Conservation (phyloP, 225 moss, liverwort and hornwort genomes). For the Polytrichum commune region DNA sequence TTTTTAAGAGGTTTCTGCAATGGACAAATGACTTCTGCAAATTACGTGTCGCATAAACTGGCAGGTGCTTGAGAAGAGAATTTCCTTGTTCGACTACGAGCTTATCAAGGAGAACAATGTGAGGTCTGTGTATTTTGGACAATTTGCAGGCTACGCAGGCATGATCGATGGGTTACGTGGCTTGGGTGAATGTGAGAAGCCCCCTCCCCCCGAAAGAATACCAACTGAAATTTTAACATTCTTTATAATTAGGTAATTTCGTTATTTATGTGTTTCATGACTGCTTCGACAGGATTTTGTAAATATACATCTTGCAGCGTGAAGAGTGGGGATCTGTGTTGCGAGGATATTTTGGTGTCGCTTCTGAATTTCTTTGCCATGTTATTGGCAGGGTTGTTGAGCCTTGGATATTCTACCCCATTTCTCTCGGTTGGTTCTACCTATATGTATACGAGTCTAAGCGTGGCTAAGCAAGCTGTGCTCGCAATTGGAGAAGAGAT, state of each 20-base stretch:
- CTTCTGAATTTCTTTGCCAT: background rate
- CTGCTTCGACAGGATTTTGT: no score
- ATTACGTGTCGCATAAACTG: no score
- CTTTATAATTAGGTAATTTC: background rate
- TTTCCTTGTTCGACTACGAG: conserved; percentile 89
- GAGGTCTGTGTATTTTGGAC: conserved; percentile 87
- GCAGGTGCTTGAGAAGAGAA: conserved; percentile 68
- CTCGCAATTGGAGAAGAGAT: conserved; percentile 89
- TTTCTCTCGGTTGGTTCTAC: conserved; percentile 86
- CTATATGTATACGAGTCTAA: conserved; percentile 90
- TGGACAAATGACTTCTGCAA: no score
- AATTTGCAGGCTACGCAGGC: conserved; percentile 92
- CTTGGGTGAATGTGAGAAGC: conserved; percentile 82
- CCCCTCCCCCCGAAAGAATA: background rate
- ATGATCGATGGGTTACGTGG: conserved; percentile 94
- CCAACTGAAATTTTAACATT: background rate
- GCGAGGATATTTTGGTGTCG: background rate
- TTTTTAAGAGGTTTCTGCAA: no score
- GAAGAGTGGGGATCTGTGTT: no score
- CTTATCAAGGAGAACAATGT: conserved; percentile 72
- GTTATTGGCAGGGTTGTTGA: conserved; percentile 70
- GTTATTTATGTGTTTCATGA: no score
- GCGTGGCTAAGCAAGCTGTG: conserved; percentile 81
- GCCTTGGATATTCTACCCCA: conserved; percentile 82
- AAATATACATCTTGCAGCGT: no score